A percentile compares a stretch with the other conserved stretches of the same genome.
Evolutionary conservation across 1,284 basidiomycete species (phyloP).

Genomic region (Paramarasmius palmivorus): DNA sequence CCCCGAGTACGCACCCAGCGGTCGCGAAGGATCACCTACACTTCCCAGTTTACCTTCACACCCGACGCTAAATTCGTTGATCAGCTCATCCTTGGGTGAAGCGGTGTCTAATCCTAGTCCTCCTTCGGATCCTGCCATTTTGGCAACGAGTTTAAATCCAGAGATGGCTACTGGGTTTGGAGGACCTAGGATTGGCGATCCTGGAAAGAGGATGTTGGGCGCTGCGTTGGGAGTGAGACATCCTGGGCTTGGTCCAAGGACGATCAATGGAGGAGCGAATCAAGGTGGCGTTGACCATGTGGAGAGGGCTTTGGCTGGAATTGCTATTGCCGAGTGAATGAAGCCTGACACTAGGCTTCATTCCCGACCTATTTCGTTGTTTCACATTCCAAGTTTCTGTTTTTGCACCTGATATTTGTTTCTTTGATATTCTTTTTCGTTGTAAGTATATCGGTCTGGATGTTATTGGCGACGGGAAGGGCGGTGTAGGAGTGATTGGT

Average conservation of each 20-base stretch:
- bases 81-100: slow-evolving; percentile 66
- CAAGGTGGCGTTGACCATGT: slow-evolving; percentile 42
- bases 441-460: slow-evolving; percentile 6
- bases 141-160: slow-evolving; percentile 48
- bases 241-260: slow-evolving; percentile 64
- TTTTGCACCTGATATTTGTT: not conserved
- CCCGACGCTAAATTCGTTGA: slow-evolving; percentile 79
- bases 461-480: not conserved
- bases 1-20: slow-evolving; percentile 48
- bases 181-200: slow-evolving; percentile 75
- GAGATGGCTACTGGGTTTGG: slow-evolving; percentile 31
- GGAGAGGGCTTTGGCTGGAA: slow-evolving; percentile 73
- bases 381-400: not conserved
- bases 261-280: slow-evolving; percentile 45
- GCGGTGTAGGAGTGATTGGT: not conserved
- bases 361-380: not conserved
- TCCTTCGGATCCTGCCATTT: slow-evolving; percentile 66
- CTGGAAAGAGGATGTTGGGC: slow-evolving; percentile 82
- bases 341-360: not conserved
- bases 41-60: slow-evolving; percentile 77
- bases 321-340: slow-evolving; percentile 69
- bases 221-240: slow-evolving; percentile 79
- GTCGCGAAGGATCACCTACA: slow-evolving; percentile 76
- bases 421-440: not conserved
- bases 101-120: slow-evolving; percentile 43